Conservation (phyloP, 2,329 filamentous ascomycete genomes). For the Paecilomyces variotii region DNA sequence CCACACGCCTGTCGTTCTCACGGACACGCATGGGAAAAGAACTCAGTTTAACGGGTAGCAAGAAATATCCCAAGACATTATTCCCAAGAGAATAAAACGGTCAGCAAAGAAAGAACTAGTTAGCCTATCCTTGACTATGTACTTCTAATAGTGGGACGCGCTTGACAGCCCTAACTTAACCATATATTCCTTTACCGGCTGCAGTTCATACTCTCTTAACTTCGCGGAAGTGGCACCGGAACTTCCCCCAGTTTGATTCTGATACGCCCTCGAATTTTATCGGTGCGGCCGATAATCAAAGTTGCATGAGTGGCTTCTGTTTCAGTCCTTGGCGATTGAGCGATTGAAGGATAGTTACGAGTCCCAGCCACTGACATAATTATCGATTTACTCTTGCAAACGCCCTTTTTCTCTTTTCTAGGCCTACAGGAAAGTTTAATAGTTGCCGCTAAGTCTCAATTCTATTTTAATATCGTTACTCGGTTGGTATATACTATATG, state of each 20-base stretch:
- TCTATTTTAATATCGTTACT: no score
- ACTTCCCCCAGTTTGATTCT: background rate
- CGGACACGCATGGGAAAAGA: background rate
- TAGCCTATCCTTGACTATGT: background rate
- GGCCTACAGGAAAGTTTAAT: no score
- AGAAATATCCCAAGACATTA: background rate
- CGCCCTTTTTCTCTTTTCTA: background rate
- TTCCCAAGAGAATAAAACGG: background rate
- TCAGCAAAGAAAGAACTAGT: background rate
- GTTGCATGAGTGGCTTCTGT: background rate
- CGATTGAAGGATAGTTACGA: background rate
- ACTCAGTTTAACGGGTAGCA: background rate
- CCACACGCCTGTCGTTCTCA: background rate
- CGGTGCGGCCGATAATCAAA: background rate
- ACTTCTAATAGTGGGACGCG: no score
- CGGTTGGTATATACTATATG: no score
- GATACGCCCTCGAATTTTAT: background rate
- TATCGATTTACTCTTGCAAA: background rate
- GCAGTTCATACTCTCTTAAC: no score
- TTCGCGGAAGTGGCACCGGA: background rate
- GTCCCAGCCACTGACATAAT: background rate
- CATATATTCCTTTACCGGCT: no score
- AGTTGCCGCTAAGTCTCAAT: no score
- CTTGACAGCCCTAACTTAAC: no score
- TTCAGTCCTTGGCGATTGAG: background rate